Base-by-base conservation (phyloP, 345 rosid genomes). In the Eucalyptus polyanthemos region DNA sequence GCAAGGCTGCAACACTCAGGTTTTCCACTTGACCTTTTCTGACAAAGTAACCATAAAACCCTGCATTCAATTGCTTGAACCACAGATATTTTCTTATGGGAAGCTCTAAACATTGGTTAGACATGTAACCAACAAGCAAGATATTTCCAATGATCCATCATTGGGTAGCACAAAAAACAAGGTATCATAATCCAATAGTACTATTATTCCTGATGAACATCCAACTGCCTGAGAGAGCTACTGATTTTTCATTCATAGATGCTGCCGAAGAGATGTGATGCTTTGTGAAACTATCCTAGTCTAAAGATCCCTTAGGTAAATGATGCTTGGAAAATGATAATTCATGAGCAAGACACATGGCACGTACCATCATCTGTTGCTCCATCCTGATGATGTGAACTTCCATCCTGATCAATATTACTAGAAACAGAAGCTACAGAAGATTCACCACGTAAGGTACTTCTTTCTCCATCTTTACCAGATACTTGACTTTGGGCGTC, bases 401-500 rank as follows among this genome's bases (percentile, higher is more conserved):
- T 93, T 89, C 94, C 95, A 69, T 90, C 95, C 87, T 91, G 93
- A 91, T 94, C 95, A 27, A 90, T 88, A 53, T 91, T 91, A 89
- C 92, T 92, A 16, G 96, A 93, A 86, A 90, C 93, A 37, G 94
- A 92, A 88, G 97, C 93, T 56, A 91, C 87, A 9, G 92, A 94
- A 62, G 98, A 89, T 89, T 93, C 98, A 53, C 93, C 94, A 47
- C 91, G 93, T 8, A 83, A 62, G 86, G 80, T 67, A 87, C 83
- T 90, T 92, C 95, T 95, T 50, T 93, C 86, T 88, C 67, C 96
- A 89, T 93, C 95, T 90, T 92, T 94, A 88, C 89, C 91, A 89
- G 93, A 83, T 19, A 89, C 93, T 72, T 88, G 91, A 83, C 92
- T 88, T 87, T 92, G 94, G 88, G 80, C 91, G 44, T 94, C 97